Evolutionary conservation across 2,329 filamentous ascomycete genomes (phyloP).

Genomic region (Ophiocordyceps robertsii): DNA sequence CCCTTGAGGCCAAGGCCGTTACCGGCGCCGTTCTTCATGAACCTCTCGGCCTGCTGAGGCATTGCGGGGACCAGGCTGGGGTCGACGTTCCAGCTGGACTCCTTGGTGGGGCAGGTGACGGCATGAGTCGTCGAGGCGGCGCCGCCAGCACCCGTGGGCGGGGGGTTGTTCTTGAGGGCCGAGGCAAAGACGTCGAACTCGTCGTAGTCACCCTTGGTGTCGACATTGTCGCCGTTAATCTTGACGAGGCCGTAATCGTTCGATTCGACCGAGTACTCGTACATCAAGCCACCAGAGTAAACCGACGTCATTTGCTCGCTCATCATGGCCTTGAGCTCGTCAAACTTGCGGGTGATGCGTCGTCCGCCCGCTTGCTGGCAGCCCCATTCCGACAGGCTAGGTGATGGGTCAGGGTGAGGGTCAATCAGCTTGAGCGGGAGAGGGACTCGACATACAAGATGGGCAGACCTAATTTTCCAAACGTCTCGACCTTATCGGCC

Average conservation of each 20-base stretch:
- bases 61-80: slow-evolving; percentile 36
- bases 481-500: slow-evolving; percentile 80
- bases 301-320: slow-evolving; percentile 68
- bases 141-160: slow-evolving; percentile 37
- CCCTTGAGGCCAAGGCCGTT: slow-evolving; percentile 38
- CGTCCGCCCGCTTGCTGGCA: slow-evolving; percentile 28
- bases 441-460: slow-evolving; percentile 48
- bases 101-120: slow-evolving; percentile 34
- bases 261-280: slow-evolving; percentile 77
- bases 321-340: slow-evolving; percentile 72
- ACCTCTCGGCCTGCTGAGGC: slow-evolving; percentile 35
- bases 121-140: slow-evolving; percentile 32
- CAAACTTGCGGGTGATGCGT: slow-evolving; percentile 59
- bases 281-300: slow-evolving; percentile 92
- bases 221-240: slow-evolving; percentile 40
- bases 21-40: slow-evolving; percentile 39
- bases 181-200: slow-evolving; percentile 48
- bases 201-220: slow-evolving; percentile 24
- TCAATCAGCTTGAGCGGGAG: not conserved
- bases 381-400: slow-evolving; percentile 76
- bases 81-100: slow-evolving; percentile 36
- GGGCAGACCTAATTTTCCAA: slow-evolving; percentile 73
- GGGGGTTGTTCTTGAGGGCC: slow-evolving; percentile 32
- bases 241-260: slow-evolving; percentile 72
- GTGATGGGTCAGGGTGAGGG: not conserved